Conservation (phyloP, 1,284 basidiomycete genomes). For the Trichosporon sp. region DNA sequence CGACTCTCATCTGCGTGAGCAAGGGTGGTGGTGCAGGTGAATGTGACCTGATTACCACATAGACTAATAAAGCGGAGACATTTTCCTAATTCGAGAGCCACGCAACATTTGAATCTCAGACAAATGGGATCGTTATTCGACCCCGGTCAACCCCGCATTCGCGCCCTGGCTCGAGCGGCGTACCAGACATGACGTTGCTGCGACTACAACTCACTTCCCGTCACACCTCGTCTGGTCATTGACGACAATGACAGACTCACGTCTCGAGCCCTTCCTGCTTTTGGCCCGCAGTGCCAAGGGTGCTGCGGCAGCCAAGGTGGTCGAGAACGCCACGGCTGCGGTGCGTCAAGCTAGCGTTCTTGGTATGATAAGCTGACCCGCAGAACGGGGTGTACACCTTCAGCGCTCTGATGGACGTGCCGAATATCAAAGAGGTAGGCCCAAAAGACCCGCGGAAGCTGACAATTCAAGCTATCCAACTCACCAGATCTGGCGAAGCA, state of each 20-base stretch:
- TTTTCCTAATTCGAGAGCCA: background rate
- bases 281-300: constrained; percentile 86
- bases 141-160: background rate
- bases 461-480: constrained; percentile 1
- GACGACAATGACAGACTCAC: constrained; percentile 25
- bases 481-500: constrained; percentile 47
- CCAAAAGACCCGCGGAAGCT: background rate
- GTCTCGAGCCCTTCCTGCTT: constrained; percentile 75
- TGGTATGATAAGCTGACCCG: constrained; percentile 12
- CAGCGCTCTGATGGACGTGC: constrained; percentile 72
- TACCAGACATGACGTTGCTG: background rate
- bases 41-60: too few relatives aligned
- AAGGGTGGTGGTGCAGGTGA: too few relatives aligned
- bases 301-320: constrained; percentile 79
- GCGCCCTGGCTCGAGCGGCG: background rate
- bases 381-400: constrained; percentile 82
- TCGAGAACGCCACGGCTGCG: constrained; percentile 77
- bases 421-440: constrained; percentile 73
- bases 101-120: too few relatives aligned
- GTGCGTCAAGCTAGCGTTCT: constrained; percentile 24
- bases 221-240: background rate
- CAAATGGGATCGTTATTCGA: too few relatives aligned
- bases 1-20: too few relatives aligned
- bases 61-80: background rate
- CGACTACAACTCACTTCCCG: background rate